Conservation (phyloP, 2,329 filamentous ascomycete species). For the Plectosphaerella plurivora region DNA sequence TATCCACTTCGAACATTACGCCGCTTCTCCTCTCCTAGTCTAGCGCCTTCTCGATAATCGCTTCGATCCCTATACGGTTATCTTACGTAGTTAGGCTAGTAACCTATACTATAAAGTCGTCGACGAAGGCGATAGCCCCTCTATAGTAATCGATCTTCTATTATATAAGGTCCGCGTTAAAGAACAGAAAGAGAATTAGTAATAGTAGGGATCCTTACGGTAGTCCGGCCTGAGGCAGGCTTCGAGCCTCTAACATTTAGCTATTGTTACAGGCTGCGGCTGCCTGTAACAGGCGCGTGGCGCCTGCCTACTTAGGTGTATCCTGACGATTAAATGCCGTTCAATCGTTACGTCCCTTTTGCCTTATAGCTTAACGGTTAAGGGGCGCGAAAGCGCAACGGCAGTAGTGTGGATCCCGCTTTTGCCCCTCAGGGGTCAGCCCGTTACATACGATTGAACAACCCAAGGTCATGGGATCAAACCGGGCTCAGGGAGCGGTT, state of each 20-base stretch:
- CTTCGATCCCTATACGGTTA: slow-evolving; percentile 14
- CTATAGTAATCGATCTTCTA: slow-evolving; percentile 17
- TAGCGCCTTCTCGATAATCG: slow-evolving; percentile 14
- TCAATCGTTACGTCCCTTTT: no score
- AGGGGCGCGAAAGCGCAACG: no score
- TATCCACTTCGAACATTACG: slow-evolving; percentile 18
- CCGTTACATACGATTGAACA: no score
- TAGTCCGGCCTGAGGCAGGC: slow-evolving; percentile 17
- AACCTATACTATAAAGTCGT: neutral
- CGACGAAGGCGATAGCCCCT: slow-evolving; percentile 16
- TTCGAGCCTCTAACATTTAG: slow-evolving; percentile 8
- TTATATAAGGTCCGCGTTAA: slow-evolving; percentile 19
- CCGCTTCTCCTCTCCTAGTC: slow-evolving; percentile 17
- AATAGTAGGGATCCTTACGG: slow-evolving; percentile 28
- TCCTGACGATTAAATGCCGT: no score
- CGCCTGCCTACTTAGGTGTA: no score
- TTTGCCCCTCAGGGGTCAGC: no score
- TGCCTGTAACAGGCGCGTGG: no score
- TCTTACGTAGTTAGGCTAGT: neutral
- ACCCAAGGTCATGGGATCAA: no score
- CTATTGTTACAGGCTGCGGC: no score
- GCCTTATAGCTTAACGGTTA: no score
- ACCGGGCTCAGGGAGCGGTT: no score
- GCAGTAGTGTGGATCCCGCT: no score
- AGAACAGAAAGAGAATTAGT: slow-evolving; percentile 28